Percentiles rank a stretch among this genome's conserved stretches.
These are phyloP conservation scores for Typha latifolia DNA, from an alignment of 176 grass and related monocot genomes.

Conservation along the genomic window DNA sequence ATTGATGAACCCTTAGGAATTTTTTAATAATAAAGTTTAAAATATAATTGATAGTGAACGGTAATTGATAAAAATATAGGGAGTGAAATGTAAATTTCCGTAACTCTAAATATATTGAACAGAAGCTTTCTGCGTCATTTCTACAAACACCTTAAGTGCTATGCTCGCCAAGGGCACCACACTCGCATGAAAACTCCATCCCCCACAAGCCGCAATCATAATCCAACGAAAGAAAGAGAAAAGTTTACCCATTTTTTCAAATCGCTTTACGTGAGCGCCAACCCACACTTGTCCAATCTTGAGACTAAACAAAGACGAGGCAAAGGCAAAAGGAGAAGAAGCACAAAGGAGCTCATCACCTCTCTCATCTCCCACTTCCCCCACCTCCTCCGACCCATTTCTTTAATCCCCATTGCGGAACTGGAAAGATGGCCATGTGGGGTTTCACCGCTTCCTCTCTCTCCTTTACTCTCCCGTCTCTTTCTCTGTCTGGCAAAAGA, in stretches of 20 bases:
- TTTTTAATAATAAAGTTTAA: too few relatives aligned
- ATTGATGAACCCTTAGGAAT: too few relatives aligned
- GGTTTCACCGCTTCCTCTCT: background rate
- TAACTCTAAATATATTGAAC: too few relatives aligned
- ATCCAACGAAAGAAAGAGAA: background rate
- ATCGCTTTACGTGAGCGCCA: constrained; percentile 10
- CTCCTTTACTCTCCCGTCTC: constrained; percentile 8
- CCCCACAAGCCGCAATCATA: background rate
- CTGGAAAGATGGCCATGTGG: constrained; percentile 23
- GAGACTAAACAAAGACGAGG: background rate
- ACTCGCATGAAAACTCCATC: too few relatives aligned
- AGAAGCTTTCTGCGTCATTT: too few relatives aligned
- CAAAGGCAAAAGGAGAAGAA: background rate
- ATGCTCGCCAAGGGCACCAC: too few relatives aligned
- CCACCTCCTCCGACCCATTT: constrained; percentile 29
- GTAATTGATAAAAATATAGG: too few relatives aligned
- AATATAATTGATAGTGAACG: too few relatives aligned
- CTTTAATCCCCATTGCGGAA: constrained; percentile 28
- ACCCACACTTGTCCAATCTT: background rate
- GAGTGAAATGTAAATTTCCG: too few relatives aligned
- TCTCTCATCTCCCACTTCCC: background rate
- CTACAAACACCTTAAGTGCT: too few relatives aligned
- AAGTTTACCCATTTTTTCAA: background rate
- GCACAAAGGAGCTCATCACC: background rate
- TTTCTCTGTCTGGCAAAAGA: background rate